Evolutionary conservation across 2,329 filamentous ascomycete species (phyloP).

Genomic region (Xylariaceae sp.): DNA sequence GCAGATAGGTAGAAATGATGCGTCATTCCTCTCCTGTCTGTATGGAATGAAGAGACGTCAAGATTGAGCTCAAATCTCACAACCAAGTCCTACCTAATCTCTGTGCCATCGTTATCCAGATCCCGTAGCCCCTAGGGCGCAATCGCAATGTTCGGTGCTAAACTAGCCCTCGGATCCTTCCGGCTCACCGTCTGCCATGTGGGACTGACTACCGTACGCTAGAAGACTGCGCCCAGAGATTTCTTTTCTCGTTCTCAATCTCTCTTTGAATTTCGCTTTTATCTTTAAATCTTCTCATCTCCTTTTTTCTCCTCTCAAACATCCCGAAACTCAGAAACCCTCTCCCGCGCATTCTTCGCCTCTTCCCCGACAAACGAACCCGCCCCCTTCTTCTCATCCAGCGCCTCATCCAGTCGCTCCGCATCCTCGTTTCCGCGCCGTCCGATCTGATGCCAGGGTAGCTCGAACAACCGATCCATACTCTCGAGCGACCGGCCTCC

Average conservation of each 20-base stretch:
- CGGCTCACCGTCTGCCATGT: background rate
- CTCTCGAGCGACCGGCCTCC: slow-evolving; percentile 60
- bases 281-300: too few species aligned
- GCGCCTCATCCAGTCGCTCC: slow-evolving; percentile 40
- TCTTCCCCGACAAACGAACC: slow-evolving; percentile 30
- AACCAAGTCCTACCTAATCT: too few species aligned
- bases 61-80: background rate
- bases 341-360: slow-evolving; percentile 21
- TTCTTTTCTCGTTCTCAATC: slow-evolving; percentile 31
- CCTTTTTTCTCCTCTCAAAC: too few species aligned
- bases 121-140: too few species aligned
- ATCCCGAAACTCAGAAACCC: too few species aligned
- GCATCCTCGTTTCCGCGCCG: slow-evolving; percentile 49
- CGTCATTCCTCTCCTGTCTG: background rate
- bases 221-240: background rate
- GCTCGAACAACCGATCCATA: slow-evolving; percentile 66
- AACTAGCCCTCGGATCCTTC: background rate
- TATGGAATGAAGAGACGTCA: background rate
- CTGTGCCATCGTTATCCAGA: too few species aligned
- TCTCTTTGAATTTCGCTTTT: too few species aligned
- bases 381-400: slow-evolving; percentile 41
- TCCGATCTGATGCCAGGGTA: slow-evolving; percentile 73
- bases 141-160: background rate
- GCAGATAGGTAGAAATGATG: background rate
- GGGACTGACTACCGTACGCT: background rate